These are phyloP conservation scores for Phaeosphaeriaceae sp. DNA, from an alignment of 2,329 filamentous ascomycete genomes.

Conservation along the genomic window DNA sequence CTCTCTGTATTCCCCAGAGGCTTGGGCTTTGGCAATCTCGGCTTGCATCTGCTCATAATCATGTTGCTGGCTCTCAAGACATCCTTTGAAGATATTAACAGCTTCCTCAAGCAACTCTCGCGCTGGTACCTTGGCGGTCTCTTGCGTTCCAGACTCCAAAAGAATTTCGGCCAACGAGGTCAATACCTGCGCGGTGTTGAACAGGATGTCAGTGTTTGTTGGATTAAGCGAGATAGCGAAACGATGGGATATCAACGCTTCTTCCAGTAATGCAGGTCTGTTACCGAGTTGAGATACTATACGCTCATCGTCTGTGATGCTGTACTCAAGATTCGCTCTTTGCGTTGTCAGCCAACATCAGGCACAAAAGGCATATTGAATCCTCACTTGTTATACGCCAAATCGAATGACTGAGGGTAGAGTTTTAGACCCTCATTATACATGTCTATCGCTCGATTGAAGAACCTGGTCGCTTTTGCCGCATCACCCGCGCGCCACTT, in stretches of 20 bases:
- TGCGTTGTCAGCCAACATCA: conserved; percentile 3
- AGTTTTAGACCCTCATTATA: conserved; percentile 69
- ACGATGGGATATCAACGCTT: conserved; percentile 68
- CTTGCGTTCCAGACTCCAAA: conserved; percentile 58
- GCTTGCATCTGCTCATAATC: conserved; percentile 51
- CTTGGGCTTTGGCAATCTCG: conserved; percentile 40
- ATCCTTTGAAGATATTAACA: conserved; percentile 64
- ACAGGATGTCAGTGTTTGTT: conserved; percentile 70
- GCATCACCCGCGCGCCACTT: conserved; percentile 78
- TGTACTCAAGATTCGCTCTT: conserved; percentile 72
- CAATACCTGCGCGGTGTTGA: conserved; percentile 74
- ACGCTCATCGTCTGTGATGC: conserved; percentile 70
- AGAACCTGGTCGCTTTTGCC: conserved; percentile 67
- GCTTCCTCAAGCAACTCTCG: conserved; percentile 65
- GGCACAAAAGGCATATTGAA: too few species aligned
- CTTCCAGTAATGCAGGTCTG: conserved; percentile 61
- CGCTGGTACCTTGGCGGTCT: conserved; percentile 52
- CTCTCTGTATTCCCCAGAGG: conserved; percentile 28
- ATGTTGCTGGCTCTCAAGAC: conserved; percentile 53
- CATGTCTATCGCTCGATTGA: conserved; percentile 68
- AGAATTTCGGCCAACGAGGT: conserved; percentile 68
- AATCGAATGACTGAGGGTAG: conserved; percentile 69
- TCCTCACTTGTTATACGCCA: conserved; percentile 75
- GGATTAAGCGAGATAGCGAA: conserved; percentile 65
- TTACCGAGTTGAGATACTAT: conserved; percentile 65